A percentile compares a stretch with the other conserved stretches of the same genome.
Evolutionary conservation across 805 yeast genomes (phyloP).

Genomic region (Metschnikowia baotianmanensis): DNA sequence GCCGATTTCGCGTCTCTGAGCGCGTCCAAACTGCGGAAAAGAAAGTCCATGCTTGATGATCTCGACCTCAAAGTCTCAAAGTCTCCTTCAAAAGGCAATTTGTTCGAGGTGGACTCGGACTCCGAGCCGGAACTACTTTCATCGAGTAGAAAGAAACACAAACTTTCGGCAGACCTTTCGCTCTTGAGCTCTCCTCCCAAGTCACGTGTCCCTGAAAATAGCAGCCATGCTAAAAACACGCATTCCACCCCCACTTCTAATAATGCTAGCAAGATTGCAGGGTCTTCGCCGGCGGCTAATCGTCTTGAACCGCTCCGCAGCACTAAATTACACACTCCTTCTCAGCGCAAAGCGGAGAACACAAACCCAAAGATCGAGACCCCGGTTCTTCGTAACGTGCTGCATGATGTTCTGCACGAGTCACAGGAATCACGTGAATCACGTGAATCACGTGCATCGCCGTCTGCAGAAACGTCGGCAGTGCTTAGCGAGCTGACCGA

Average conservation of each 20-base stretch:
- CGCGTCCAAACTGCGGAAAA: conserved; percentile 8
- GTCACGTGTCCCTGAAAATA: background rate
- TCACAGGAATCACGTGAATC: no score
- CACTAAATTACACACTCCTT: background rate
- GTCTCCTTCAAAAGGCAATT: conserved; percentile 17
- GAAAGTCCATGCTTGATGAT: conserved; percentile 16
- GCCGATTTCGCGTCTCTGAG: background rate
- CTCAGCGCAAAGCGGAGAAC: background rate
- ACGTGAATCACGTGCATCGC: no score
- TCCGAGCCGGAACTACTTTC: conserved; percentile 18
- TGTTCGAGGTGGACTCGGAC: conserved; percentile 18
- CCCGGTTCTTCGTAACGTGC: conserved; percentile 3
- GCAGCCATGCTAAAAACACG: no score
- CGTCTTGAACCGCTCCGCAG: no score
- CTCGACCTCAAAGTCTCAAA: conserved; percentile 9
- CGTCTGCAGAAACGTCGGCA: conserved; percentile 3
- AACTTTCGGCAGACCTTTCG: background rate
- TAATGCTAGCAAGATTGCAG: no score
- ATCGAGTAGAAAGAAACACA: conserved; percentile 12
- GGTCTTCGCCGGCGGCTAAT: no score
- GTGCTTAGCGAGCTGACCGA: conserved; percentile 8
- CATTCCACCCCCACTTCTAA: no score
- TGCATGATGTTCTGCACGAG: background rate
- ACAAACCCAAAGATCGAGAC: background rate
- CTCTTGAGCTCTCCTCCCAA: background rate